A percentile compares a stretch with the other conserved stretches of the same genome.
phyloP scores from a whole-genome alignment of 345 rosid species.

The Pelargonium nanum region DNA sequence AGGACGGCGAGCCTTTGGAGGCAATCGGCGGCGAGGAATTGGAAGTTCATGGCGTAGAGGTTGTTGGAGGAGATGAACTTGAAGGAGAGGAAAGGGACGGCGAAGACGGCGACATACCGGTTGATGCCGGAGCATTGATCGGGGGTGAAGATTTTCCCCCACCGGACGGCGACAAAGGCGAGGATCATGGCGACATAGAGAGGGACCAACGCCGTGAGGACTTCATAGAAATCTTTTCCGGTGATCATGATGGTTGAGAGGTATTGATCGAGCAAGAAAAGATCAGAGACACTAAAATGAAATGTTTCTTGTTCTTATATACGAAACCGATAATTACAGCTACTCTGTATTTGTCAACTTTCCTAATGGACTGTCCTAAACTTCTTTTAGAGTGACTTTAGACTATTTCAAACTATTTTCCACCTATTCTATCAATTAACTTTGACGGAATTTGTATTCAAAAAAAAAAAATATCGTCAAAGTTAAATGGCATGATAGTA shows the following conservation, averaged over 20 bases:
- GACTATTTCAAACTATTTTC: too few relatives aligned
- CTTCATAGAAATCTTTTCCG: conserved; percentile 18
- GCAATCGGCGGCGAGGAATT: conserved; percentile 27
- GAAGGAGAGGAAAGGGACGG: conserved; percentile 24
- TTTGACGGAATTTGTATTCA: too few relatives aligned
- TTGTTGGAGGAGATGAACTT: conserved; percentile 16
- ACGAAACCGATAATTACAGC: too few relatives aligned
- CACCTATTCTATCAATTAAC: too few relatives aligned
- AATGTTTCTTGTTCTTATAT: too few relatives aligned
- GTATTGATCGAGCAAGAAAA: too few relatives aligned
- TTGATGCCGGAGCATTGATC: conserved; percentile 30
- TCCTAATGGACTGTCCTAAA: too few relatives aligned
- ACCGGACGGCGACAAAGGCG: conserved; percentile 24
- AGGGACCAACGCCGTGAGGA: conserved; percentile 22
- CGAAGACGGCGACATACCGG: conserved; percentile 25
- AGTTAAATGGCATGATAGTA: too few relatives aligned
- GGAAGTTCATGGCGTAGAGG: conserved; percentile 18
- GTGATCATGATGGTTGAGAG: not conserved
- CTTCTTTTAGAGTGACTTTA: too few relatives aligned
- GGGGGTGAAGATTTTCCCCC: conserved; percentile 28
- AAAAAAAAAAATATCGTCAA: too few relatives aligned
- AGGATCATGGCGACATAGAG: conserved; percentile 25
- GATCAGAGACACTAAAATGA: too few relatives aligned
- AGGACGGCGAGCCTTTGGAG: conserved; percentile 23
- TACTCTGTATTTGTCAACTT: too few relatives aligned